Conservation (phyloP, 192 early-diverging fungal species). For the Mycoemilia scoparia region DNA sequence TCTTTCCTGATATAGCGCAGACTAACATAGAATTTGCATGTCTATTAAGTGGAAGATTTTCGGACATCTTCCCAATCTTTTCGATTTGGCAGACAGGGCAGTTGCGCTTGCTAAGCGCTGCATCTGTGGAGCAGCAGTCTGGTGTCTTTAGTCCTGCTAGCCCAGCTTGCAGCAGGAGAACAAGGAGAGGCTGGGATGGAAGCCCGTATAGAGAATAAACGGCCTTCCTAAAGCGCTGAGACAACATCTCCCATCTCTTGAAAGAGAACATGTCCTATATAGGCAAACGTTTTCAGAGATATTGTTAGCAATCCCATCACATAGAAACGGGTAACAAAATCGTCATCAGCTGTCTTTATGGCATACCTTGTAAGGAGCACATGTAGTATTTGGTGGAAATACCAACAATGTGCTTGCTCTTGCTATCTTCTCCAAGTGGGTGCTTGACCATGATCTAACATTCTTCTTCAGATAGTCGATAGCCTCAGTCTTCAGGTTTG, state of each 20-base stretch:
- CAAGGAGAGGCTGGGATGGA: slow-evolving; percentile 69
- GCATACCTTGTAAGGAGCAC: slow-evolving; percentile 59
- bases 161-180: slow-evolving; percentile 84
- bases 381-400: slow-evolving; percentile 55
- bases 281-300: slow-evolving; percentile 38
- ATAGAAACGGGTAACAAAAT: not conserved
- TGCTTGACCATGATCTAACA: slow-evolving; percentile 54
- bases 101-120: slow-evolving; percentile 67
- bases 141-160: slow-evolving; percentile 85
- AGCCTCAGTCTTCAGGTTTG: slow-evolving; percentile 41
- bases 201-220: slow-evolving; percentile 80
- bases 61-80: slow-evolving; percentile 70
- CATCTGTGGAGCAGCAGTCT: slow-evolving; percentile 46
- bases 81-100: slow-evolving; percentile 85
- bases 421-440: slow-evolving; percentile 62
- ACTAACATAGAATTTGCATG: slow-evolving; percentile 92
- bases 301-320: not conserved
- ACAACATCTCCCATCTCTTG: slow-evolving; percentile 58
- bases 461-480: slow-evolving; percentile 78
- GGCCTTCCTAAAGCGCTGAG: slow-evolving; percentile 63
- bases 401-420: slow-evolving; percentile 82
- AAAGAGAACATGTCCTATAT: slow-evolving; percentile 27
- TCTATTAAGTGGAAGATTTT: slow-evolving; percentile 73
- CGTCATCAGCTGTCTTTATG: not conserved
- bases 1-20: slow-evolving; percentile 74